Evolutionary conservation across 768 basidiomycete species (phyloP), one percentile per base, ranked within the genome.

Genomic region (Boletus reticulatus): DNA sequence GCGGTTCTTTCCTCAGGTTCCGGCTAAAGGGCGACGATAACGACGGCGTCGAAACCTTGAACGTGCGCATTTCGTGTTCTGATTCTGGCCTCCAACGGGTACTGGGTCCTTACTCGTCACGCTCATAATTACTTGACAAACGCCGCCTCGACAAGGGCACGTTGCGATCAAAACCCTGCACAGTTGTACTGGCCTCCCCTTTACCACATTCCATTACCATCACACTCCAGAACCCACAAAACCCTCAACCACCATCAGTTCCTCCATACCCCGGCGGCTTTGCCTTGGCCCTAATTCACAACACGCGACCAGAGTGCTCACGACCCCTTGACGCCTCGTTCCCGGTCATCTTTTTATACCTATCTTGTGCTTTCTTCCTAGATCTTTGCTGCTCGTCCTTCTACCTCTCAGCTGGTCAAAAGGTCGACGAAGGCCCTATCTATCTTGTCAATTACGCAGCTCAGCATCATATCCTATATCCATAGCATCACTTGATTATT

Each of bases 151-250:
- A 78, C 73, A 75, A 75, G 80, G 85, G 82, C 86, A 89, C 86
- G 85, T 87, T 87, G 84, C 76, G 77, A 87, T 87, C 84, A 86
- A 84, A 87, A 84, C 74, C 75, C 81, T 79, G 78, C 64, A 67
- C 72, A 68, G 62, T 67, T 48, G 60, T 68, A 70, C 67, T 76
- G 74, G 80, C 82, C 82, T 81, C 67, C 76, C 80, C 77, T 79
- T 75, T 79, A 77, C 80, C 81, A 83, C 80, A 73, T 78, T 78
- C 77, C 79, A 72, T 70, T 68, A 62, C 68, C 58, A 64, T 67
- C 64, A 71, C 57, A 50, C 57, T 61, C 66, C 60, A 64, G 66
- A 67, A 67, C 61, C 49, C 58, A 43, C 65, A 62, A 71, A 72
- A 72, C 74, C 74, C 67, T 70, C 67, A 66, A 73, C 71, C 73